A percentile compares a stretch with the other conserved stretches of the same genome.
phyloP scores from a whole-genome alignment of 2,329 filamentous ascomycete genomes.

The Penicillium psychrosexuale region DNA sequence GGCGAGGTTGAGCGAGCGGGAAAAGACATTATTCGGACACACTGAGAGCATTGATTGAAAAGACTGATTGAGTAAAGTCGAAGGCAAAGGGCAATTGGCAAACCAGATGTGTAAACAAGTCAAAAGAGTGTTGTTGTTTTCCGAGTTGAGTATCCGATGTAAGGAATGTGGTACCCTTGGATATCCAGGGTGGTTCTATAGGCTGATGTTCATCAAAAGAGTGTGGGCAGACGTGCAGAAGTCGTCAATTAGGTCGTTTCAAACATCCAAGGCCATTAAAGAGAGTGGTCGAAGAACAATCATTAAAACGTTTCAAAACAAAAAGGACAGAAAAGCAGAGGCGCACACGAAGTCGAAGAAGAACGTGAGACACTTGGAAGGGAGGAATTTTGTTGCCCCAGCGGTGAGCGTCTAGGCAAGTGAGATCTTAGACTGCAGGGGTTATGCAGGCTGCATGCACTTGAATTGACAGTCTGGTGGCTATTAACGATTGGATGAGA shows the following conservation, averaged over 20 bases:
- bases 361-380: conserved; percentile 15
- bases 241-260: conserved; percentile 24
- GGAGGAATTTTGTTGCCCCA: conserved; percentile 29
- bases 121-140: conserved; percentile 15
- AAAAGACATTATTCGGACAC: conserved; percentile 30
- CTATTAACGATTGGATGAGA: conserved; percentile 5
- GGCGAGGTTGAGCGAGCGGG: conserved; percentile 28
- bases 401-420: conserved; percentile 27
- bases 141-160: conserved; percentile 16
- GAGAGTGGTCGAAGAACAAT: conserved; percentile 28
- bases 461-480: not conserved
- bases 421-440: conserved; percentile 22
- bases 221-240: conserved; percentile 27
- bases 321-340: conserved; percentile 15
- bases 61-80: not conserved
- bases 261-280: conserved; percentile 32
- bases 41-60: conserved; percentile 30
- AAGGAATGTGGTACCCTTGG: conserved; percentile 21
- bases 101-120: not conserved
- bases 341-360: conserved; percentile 9
- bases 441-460: conserved; percentile 22
- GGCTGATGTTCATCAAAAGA: conserved; percentile 21
- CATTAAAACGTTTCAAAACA: conserved; percentile 22
- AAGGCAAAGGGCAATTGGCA: not conserved
- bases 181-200: conserved; percentile 4